These are phyloP conservation scores for Oryza brachyantha DNA, from an alignment of 176 grass and related monocot genomes.

Conservation along the genomic window DNA sequence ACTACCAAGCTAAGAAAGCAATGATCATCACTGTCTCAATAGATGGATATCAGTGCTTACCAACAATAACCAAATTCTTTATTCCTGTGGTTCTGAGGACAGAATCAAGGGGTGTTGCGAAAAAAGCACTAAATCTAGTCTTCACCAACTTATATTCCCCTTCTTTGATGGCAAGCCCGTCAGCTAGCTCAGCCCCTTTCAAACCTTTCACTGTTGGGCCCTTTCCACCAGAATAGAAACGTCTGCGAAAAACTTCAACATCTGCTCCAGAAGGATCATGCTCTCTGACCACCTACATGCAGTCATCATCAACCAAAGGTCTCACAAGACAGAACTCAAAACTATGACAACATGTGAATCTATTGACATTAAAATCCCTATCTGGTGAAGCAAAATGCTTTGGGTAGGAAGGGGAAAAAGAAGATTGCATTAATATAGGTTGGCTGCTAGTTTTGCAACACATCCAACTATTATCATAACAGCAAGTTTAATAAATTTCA, in stretches of 20 bases:
- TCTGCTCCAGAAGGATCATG: slow-evolving; percentile 86
- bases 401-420: neutral
- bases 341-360: neutral
- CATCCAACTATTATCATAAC: neutral
- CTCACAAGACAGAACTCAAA: neutral
- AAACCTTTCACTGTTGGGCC: slow-evolving; percentile 72
- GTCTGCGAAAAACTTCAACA: slow-evolving; percentile 74
- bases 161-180: slow-evolving; percentile 74
- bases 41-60: slow-evolving; percentile 43
- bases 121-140: slow-evolving; percentile 95
- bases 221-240: slow-evolving; percentile 61
- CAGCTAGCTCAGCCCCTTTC: slow-evolving; percentile 69
- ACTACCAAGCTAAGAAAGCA: neutral
- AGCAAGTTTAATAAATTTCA: neutral
- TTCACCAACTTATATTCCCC: slow-evolving; percentile 95
- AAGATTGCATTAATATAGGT: neutral
- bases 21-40: neutral
- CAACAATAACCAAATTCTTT: slow-evolving; percentile 75
- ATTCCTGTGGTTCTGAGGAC: slow-evolving; percentile 72
- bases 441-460: neutral
- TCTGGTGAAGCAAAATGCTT: neutral
- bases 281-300: slow-evolving; percentile 83
- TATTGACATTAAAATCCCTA: neutral
- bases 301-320: slow-evolving; percentile 14
- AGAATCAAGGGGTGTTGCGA: slow-evolving; percentile 72